Conservation (phyloP, 495 filamentous ascomycete species). For the Penicillium cinerascens region DNA sequence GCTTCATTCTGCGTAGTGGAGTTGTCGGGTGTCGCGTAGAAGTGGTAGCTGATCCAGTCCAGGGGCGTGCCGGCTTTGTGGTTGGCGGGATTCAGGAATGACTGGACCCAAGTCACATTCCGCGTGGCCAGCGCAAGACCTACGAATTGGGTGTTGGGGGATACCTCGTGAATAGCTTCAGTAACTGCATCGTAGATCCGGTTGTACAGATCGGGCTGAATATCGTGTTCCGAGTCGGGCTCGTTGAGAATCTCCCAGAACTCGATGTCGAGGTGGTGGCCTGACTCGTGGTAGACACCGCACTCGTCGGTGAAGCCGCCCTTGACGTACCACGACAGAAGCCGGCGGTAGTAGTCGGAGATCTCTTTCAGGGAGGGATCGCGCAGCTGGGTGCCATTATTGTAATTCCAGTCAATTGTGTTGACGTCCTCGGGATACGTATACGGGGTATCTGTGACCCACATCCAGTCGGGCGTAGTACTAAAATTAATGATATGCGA, state of each 20-base stretch:
- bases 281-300: background rate
- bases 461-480: background rate
- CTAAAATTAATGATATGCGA: background rate
- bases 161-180: constrained; percentile 3
- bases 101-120: constrained; percentile 5
- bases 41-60: constrained; percentile 9
- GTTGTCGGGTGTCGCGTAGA: background rate
- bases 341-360: background rate
- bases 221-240: background rate
- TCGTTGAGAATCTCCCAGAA: background rate
- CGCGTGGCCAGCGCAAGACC: constrained; percentile 6
- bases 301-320: background rate
- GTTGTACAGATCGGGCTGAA: background rate
- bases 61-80: constrained; percentile 1
- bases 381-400: background rate
- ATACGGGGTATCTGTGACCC: background rate
- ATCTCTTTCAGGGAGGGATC: background rate
- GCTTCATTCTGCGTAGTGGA: constrained; percentile 1
- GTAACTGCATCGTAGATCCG: constrained; percentile 5
- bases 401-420: background rate
- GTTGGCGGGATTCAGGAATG: constrained; percentile 3
- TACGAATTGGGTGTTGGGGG: constrained; percentile 2
- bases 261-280: background rate
- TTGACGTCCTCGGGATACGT: background rate
- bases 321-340: background rate